A percentile compares a stretch with the other conserved stretches of the same genome.
Evolutionary conservation across 2,329 filamentous ascomycete genomes (phyloP).

Genomic region (Aspergillus flavus): DNA sequence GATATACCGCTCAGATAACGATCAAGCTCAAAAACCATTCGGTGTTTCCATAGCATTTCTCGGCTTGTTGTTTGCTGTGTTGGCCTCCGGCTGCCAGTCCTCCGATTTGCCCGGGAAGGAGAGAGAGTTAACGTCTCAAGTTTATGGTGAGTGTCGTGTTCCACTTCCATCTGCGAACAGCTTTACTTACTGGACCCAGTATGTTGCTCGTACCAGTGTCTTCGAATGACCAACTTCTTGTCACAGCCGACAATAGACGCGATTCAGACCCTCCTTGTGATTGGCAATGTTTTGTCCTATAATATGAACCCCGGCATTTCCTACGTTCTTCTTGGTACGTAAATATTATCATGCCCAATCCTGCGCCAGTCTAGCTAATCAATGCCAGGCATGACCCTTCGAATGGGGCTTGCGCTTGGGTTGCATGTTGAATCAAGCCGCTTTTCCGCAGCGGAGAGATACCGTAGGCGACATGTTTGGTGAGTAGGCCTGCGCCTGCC

Average conservation of each 20-base stretch:
- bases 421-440: constrained; percentile 61
- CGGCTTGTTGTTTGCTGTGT: constrained; percentile 62
- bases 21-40: constrained; percentile 58
- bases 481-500: constrained; percentile 23
- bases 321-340: constrained; percentile 58
- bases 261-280: constrained; percentile 63
- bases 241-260: constrained; percentile 63
- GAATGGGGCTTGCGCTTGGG: constrained; percentile 63
- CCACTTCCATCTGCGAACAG: neutral
- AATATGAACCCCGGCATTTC: constrained; percentile 68
- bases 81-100: constrained; percentile 65
- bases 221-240: constrained; percentile 65
- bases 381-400: constrained; percentile 56
- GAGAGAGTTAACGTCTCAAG: constrained; percentile 64
- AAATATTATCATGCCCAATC: neutral
- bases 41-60: constrained; percentile 62
- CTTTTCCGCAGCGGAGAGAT: constrained; percentile 52
- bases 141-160: constrained; percentile 54
- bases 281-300: constrained; percentile 64
- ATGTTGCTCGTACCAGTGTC: constrained; percentile 66
- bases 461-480: constrained; percentile 49
- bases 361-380: constrained; percentile 7
- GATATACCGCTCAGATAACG: constrained; percentile 44
- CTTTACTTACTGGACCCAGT: constrained; percentile 45
- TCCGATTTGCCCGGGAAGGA: constrained; percentile 61